A percentile compares a stretch with the other conserved stretches of the same genome.
Evolutionary conservation across 1,139 yeast species (phyloP).

Genomic region (Hemisphaericaspora xylofermentans): DNA sequence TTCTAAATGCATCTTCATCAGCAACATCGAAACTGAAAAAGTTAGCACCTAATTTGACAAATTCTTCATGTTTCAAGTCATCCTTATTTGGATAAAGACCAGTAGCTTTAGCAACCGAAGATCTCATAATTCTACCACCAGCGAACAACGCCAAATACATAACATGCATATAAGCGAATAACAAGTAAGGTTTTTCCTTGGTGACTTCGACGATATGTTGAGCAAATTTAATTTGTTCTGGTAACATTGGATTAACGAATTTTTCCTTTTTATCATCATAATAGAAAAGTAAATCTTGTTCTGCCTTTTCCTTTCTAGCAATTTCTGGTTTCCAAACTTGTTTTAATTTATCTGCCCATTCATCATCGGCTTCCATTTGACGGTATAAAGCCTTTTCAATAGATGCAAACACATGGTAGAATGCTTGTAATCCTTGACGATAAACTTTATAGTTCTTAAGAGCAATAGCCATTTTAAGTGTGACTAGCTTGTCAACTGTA

Average conservation of each 20-base stretch:
- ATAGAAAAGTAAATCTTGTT: slow-evolving; percentile 65
- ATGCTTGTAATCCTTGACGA: slow-evolving; percentile 78
- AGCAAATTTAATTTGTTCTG: slow-evolving; percentile 60
- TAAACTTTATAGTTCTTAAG: slow-evolving; percentile 71
- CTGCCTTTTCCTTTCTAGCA: slow-evolving; percentile 58
- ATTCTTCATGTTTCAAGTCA: slow-evolving; percentile 61
- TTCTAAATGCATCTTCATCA: slow-evolving; percentile 64
- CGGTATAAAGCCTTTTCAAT: slow-evolving; percentile 57
- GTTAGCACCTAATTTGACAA: slow-evolving; percentile 62
- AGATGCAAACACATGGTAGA: slow-evolving; percentile 71
- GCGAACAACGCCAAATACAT: slow-evolving; percentile 85
- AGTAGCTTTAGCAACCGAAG: slow-evolving; percentile 62
- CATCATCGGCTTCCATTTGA: slow-evolving; percentile 45
- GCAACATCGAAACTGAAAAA: slow-evolving; percentile 71
- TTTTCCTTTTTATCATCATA: slow-evolving; percentile 56
- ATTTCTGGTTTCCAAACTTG: slow-evolving; percentile 72
- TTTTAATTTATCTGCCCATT: slow-evolving; percentile 43
- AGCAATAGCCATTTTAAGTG: slow-evolving; percentile 72
- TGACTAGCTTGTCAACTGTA: slow-evolving; percentile 66
- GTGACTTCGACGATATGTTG: slow-evolving; percentile 58
- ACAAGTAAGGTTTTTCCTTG: slow-evolving; percentile 62
- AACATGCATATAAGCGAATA: slow-evolving; percentile 84
- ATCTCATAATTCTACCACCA: slow-evolving; percentile 76
- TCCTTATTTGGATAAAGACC: slow-evolving; percentile 75
- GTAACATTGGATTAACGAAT: slow-evolving; percentile 56